These are phyloP conservation scores for Luzula sylvatica DNA, from an alignment of 176 grass and related monocot genomes.

Conservation along the genomic window DNA sequence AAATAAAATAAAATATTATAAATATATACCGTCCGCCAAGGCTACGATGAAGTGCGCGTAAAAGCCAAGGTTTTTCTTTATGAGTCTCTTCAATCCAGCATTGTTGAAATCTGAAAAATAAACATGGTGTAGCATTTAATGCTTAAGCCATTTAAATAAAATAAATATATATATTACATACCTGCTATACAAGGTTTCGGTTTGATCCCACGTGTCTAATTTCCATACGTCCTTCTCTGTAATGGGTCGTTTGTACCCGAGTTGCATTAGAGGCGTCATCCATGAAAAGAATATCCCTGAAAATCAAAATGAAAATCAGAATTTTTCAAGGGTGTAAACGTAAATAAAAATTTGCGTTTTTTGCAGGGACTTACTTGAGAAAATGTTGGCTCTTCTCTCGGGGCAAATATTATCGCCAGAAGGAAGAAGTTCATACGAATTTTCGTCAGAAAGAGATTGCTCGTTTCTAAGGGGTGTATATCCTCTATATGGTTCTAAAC, in stretches of 20 bases:
- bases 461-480: constrained; percentile 71
- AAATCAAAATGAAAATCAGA: constrained; percentile 9
- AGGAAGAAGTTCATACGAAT: constrained; percentile 72
- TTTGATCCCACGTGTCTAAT: constrained; percentile 83
- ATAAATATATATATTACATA: constrained; percentile 27
- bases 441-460: constrained; percentile 29
- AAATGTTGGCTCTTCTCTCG: constrained; percentile 47
- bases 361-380: constrained; percentile 55
- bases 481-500: constrained; percentile 63
- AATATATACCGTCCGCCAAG: constrained; percentile 24
- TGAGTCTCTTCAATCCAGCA: constrained; percentile 61
- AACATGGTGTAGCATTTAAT: background rate
- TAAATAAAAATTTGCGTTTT: constrained; percentile 12
- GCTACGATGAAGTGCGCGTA: constrained; percentile 79
- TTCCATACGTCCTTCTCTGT: constrained; percentile 98
- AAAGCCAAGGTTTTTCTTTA: constrained; percentile 81
- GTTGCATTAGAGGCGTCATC: constrained; percentile 96
- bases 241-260: constrained; percentile 70
- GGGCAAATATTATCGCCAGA: constrained; percentile 81
- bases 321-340: too few species aligned
- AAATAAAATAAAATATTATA: too few species aligned
- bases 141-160: background rate
- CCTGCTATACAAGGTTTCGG: constrained; percentile 83
- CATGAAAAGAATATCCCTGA: constrained; percentile 85
- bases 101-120: constrained; percentile 63